Percentiles rank a stretch among this genome's conserved stretches.
These are phyloP conservation scores for Pulveroboletus sp. DNA, from an alignment of 768 basidiomycete species.

Conservation along the genomic window DNA sequence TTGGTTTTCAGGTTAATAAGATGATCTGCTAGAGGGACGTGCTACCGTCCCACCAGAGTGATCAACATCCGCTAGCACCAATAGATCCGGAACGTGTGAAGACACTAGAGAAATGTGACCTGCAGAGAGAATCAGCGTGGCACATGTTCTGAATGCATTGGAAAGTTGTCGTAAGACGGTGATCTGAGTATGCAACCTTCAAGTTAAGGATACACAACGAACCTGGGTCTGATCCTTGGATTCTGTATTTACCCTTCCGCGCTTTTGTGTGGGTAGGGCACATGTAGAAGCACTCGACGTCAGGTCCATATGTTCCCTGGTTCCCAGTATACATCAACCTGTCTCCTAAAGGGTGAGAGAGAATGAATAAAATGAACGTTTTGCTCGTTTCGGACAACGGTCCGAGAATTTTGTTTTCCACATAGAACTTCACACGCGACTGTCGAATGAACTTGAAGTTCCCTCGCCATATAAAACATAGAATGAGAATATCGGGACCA, in stretches of 20 bases:
- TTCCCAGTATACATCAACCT: neutral
- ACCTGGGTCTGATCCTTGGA: constrained; percentile 17
- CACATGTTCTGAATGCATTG: neutral
- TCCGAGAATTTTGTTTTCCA: constrained; percentile 1
- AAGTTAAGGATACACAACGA: constrained; percentile 1
- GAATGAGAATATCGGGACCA: constrained; percentile 1
- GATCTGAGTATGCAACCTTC: neutral
- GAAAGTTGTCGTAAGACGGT: neutral
- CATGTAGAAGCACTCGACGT: neutral
- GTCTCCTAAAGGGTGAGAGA: constrained; percentile 10
- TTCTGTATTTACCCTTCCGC: constrained; percentile 3
- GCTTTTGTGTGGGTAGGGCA: constrained; percentile 4
- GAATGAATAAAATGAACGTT: neutral
- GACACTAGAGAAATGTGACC: neutral
- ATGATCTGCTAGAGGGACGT: neutral
- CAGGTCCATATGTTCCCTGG: constrained; percentile 1
- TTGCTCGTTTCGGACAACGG: neutral
- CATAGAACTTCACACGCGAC: constrained; percentile 3
- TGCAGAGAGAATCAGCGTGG: neutral
- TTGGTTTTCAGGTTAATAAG: constrained; percentile 1
- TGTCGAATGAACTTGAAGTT: neutral
- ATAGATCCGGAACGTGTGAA: constrained; percentile 3
- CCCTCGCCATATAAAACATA: constrained; percentile 10
- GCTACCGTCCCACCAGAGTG: neutral
- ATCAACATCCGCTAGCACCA: neutral